phyloP scores from a whole-genome alignment of 495 filamentous ascomycete species.

The Trichoderma orchidacearum region DNA sequence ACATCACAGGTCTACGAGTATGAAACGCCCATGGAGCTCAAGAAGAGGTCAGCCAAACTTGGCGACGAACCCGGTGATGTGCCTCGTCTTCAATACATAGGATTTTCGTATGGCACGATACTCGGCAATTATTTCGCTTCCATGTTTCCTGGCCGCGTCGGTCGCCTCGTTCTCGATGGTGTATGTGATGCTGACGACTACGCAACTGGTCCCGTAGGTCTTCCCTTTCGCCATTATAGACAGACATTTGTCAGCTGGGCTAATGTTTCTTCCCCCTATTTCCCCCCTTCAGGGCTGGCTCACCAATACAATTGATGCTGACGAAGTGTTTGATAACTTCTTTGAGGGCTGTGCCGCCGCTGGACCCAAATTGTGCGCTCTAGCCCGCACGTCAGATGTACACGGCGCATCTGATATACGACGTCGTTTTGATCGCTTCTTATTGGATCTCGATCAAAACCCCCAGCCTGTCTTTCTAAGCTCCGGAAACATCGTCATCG shows the following conservation, averaged over 20 bases:
- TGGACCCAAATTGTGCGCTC: constrained; percentile 24
- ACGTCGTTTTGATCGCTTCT: constrained; percentile 21
- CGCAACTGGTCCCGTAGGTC: background rate
- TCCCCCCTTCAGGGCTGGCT: constrained; percentile 15
- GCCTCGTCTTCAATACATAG: constrained; percentile 37
- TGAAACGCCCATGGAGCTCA: background rate
- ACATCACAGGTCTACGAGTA: background rate
- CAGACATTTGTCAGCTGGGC: background rate
- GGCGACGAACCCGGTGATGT: constrained; percentile 3
- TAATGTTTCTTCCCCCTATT: background rate
- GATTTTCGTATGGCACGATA: constrained; percentile 47
- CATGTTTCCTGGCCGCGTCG: constrained; percentile 29
- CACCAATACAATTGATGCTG: constrained; percentile 32
- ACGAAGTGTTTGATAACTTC: constrained; percentile 34
- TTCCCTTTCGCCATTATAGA: background rate
- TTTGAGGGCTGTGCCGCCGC: constrained; percentile 32
- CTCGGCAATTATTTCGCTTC: constrained; percentile 38
- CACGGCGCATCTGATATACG: constrained; percentile 25
- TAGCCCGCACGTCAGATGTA: constrained; percentile 15
- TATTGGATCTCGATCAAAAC: constrained; percentile 5
- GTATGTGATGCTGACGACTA: constrained; percentile 23
- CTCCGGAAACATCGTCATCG: constrained; percentile 23
- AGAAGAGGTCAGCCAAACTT: background rate
- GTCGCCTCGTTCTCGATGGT: constrained; percentile 22
- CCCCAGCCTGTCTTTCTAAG: constrained; percentile 10